Percentiles rank a stretch among this genome's conserved stretches.
phyloP scores from a whole-genome alignment of 352 stramenopile genomes.

The Globisporangium irregulare region DNA sequence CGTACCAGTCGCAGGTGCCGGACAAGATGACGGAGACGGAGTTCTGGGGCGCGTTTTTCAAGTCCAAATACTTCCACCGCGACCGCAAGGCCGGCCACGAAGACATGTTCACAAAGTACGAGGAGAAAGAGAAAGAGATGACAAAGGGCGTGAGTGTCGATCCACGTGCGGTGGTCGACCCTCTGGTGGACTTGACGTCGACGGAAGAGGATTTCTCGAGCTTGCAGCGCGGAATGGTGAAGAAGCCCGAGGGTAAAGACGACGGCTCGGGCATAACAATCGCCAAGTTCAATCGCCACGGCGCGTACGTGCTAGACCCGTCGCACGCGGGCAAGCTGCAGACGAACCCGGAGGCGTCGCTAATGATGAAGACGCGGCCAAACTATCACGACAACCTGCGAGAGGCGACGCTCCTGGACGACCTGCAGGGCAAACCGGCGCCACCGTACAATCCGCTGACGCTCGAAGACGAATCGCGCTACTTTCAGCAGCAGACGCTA shows the following conservation, averaged over 20 bases:
- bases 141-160: conserved; percentile 40
- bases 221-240: conserved; percentile 22
- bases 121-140: conserved; percentile 73
- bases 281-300: conserved; percentile 85
- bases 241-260: conserved; percentile 35
- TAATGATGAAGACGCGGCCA: conserved; percentile 31
- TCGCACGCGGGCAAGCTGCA: conserved; percentile 57
- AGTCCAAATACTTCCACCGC: conserved; percentile 88
- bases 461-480: conserved; percentile 78
- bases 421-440: conserved; percentile 48
- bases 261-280: conserved; percentile 69
- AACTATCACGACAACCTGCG: conserved; percentile 52
- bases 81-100: conserved; percentile 79
- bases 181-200: conserved; percentile 70
- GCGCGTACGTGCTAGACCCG: conserved; percentile 78
- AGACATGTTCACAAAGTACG: conserved; percentile 85
- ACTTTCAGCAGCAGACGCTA: conserved; percentile 68
- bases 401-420: conserved; percentile 68
- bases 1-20: conserved; percentile 81
- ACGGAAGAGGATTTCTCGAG: conserved; percentile 65
- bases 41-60: conserved; percentile 87
- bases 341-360: conserved; percentile 21
- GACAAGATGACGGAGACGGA: conserved; percentile 89
- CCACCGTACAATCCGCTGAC: conserved; percentile 75
- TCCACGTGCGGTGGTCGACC: conserved; percentile 68